Percentiles rank a stretch among this genome's conserved stretches.
phyloP scores from a whole-genome alignment of 768 basidiomycete species.

The Rhizopogon sp. region DNA sequence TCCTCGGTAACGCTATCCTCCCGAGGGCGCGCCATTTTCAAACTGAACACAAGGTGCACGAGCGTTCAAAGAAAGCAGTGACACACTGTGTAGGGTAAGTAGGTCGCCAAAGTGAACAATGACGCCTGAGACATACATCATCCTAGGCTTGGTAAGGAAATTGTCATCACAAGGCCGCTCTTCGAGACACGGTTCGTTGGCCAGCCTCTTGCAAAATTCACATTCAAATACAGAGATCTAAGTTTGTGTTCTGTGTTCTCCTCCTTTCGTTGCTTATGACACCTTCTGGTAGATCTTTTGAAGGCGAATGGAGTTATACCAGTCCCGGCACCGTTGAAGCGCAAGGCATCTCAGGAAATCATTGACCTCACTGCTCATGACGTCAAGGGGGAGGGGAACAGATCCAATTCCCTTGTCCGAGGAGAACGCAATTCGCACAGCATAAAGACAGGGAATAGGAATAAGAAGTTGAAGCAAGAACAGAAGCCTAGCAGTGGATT shows the following conservation, averaged over 20 bases:
- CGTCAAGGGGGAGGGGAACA: slow-evolving; percentile 10
- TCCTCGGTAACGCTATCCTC: neutral
- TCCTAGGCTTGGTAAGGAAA: slow-evolving; percentile 20
- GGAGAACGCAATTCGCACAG: neutral
- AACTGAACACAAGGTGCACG: slow-evolving; percentile 20
- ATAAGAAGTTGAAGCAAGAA: slow-evolving; percentile 25
- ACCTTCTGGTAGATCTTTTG: slow-evolving; percentile 15
- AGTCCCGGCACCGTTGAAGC: slow-evolving; percentile 2
- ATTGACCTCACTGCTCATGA: slow-evolving; percentile 17
- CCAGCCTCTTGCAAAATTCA: slow-evolving; percentile 19
- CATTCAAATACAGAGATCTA: slow-evolving; percentile 25
- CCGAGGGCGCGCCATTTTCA: neutral
- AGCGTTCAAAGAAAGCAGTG: slow-evolving; percentile 26
- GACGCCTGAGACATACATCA: neutral
- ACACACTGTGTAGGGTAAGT: slow-evolving; percentile 24
- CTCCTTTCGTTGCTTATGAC: neutral
- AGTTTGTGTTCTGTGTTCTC: slow-evolving; percentile 11
- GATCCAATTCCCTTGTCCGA: slow-evolving; percentile 5
- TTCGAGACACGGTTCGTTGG: neutral
- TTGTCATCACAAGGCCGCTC: neutral
- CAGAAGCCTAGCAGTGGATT: slow-evolving; percentile 1
- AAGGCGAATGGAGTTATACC: slow-evolving; percentile 24
- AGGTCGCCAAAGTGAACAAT: neutral
- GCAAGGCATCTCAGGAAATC: slow-evolving; percentile 7
- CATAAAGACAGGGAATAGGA: neutral